Evolutionary conservation across 23 red algal species (phyloP), one percentile per base, ranked within the genome.

Genomic region (Gracilaria gracilis): DNA sequence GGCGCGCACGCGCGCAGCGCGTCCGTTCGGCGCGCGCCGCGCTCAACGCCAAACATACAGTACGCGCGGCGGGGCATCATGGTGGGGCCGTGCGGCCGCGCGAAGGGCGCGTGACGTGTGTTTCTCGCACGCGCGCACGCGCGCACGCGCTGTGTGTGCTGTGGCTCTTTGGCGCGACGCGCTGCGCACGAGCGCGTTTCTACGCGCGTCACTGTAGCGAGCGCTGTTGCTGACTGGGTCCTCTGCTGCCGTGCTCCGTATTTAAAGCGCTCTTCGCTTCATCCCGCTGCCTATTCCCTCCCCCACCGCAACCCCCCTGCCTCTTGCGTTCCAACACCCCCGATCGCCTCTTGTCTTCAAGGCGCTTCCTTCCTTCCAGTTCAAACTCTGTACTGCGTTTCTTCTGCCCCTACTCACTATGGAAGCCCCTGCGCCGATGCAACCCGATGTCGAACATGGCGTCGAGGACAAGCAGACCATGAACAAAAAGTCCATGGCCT

Each of bases 401-500:
- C n/a, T n/a, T n/a, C n/a, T n/a, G n/a, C n/a, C 36, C 20, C 34
- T 42, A 7, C 9, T 36, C 9, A 21, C 16, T 21, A 74, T 74
- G 72, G 72, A 77, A 9, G 42, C 39, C 37, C 27, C 64, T 5
- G 39, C 21, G 0, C 23, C 38, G 12, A 13, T 33, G 39, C 72
- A 48, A 20, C 72, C 38, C 72, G 72, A 77, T 20, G 72, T 77
- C 5, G 72, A 77, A 42, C 1, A n/a, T 16, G 72, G 39, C 7
- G 14, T 48, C 11, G 42, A 77, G 0, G 72, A 37, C 38, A 77
- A 77, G 72, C 39, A 27, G 19, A 4, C 19, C 9, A 28, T 50
- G 23, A 77, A 77, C 72, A 77, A 77, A 19, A 48, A 77, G 39
- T 29, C 72, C 23, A 19, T 77, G 39, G 51, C 74, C 4, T 90